A percentile compares a stretch with the other conserved stretches of the same genome.
Evolutionary conservation across 352 stramenopile species (phyloP).

Genomic region (Phytopythium mirpurense): DNA sequence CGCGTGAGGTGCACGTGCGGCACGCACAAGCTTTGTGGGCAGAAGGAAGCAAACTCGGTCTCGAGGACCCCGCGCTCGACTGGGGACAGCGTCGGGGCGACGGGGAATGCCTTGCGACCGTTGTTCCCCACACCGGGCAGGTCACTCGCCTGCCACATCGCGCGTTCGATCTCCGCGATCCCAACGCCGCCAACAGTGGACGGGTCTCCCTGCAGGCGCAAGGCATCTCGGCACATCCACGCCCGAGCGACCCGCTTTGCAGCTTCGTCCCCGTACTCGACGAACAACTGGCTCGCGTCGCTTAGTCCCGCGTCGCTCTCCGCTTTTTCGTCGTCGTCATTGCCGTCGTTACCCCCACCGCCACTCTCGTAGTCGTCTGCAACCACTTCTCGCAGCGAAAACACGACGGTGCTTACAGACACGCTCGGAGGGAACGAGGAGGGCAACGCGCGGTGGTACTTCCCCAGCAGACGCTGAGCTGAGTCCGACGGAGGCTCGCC

Average conservation of each 20-base stretch:
- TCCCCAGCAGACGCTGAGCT: background rate
- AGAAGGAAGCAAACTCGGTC: conserved; percentile 52
- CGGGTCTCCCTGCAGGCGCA: conserved; percentile 14
- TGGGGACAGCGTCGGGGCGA: conserved; percentile 21
- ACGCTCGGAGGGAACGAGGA: background rate
- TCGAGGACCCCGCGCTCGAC: conserved; percentile 46
- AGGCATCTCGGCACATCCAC: conserved; percentile 13
- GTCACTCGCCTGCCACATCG: conserved; percentile 51
- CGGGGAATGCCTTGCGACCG: conserved; percentile 57
- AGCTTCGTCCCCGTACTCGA: conserved; percentile 40
- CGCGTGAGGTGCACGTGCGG: conserved; percentile 44
- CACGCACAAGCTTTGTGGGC: conserved; percentile 10
- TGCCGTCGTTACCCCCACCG: no score
- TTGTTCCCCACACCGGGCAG: conserved; percentile 61
- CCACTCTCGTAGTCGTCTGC: background rate
- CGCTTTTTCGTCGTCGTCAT: conserved; percentile 9
- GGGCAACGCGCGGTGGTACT: background rate
- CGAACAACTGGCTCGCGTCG: conserved; percentile 28
- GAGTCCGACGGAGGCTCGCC: background rate
- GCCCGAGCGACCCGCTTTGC: conserved; percentile 24
- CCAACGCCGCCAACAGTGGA: conserved; percentile 5
- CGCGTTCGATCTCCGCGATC: conserved; percentile 47
- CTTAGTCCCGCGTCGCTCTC: background rate
- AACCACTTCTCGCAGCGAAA: background rate
- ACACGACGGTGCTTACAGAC: background rate